phyloP scores from a whole-genome alignment of 345 rosid genomes.

The Syzygium jambos region DNA sequence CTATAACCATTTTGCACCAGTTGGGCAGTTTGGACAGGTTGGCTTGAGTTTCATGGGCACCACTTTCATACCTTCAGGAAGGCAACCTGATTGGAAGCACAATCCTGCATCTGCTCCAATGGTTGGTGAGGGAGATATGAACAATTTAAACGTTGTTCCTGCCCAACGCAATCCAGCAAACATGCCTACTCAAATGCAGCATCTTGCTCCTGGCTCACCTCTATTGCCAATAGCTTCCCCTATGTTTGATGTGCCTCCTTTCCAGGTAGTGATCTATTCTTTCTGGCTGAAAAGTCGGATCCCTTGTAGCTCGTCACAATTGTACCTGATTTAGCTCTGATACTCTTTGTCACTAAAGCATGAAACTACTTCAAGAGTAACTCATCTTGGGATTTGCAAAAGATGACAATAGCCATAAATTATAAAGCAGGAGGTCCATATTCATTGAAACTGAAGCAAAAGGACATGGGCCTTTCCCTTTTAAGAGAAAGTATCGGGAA shows the following conservation, averaged over 20 bases:
- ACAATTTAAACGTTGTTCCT: conserved; percentile 41
- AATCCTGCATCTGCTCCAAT: conserved; percentile 52
- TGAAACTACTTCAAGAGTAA: background rate
- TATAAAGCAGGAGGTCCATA: background rate
- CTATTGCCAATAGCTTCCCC: conserved; percentile 71
- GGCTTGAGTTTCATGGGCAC: conserved; percentile 97
- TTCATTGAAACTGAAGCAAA: background rate
- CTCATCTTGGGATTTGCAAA: background rate
- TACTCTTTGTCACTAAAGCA: background rate
- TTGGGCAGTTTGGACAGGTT: conserved; percentile 92
- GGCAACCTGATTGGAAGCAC: conserved; percentile 96
- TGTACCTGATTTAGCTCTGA: background rate
- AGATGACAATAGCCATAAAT: background rate
- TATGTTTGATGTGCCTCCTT: conserved; percentile 90
- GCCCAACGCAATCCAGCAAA: conserved; percentile 49
- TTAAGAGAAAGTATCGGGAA: background rate
- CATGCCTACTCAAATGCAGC: conserved; percentile 63
- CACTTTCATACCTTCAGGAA: conserved; percentile 79
- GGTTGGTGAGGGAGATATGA: conserved; percentile 58
- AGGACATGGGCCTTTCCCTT: background rate
- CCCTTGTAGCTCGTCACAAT: background rate
- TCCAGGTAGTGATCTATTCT: conserved; percentile 51
- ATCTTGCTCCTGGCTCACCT: conserved; percentile 71
- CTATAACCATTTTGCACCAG: conserved; percentile 96
- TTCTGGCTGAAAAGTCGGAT: background rate